These are phyloP conservation scores for Fusarium longipes DNA, from an alignment of 2,329 filamentous ascomycete species.

Conservation along the genomic window DNA sequence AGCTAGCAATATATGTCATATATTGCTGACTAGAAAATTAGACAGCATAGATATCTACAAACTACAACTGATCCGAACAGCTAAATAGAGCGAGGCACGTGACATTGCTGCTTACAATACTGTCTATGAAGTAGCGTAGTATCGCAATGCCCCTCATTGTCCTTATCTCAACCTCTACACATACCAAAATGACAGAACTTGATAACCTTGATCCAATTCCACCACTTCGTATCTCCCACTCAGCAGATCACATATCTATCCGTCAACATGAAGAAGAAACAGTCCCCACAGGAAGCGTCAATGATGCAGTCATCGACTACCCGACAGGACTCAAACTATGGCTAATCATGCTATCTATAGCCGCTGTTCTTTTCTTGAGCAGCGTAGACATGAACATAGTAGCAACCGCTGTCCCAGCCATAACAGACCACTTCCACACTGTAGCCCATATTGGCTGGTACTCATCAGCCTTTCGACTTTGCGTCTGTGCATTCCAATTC, in stretches of 20 bases:
- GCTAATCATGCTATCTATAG: conserved; percentile 12
- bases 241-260: accelerated
- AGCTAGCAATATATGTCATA: too few relatives aligned
- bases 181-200: background rate
- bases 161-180: background rate
- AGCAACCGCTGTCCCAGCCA: conserved; percentile 41
- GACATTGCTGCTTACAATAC: background rate
- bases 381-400: conserved; percentile 44
- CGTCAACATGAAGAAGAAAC: background rate
- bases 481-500: conserved; percentile 53
- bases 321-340: conserved; percentile 11
- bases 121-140: too few relatives aligned
- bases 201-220: accelerated
- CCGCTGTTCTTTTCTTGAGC: conserved; percentile 16
- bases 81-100: background rate
- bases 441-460: conserved; percentile 44
- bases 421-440: conserved; percentile 45
- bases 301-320: background rate
- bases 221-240: accelerated
- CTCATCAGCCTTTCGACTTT: conserved; percentile 51
- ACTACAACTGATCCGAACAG: too few relatives aligned
- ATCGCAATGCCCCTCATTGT: background rate
- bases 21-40: too few relatives aligned
- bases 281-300: accelerated
- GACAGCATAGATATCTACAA: too few relatives aligned